phyloP scores from a whole-genome alignment of 176 grass and related monocot genomes.

The Chloris gayana region DNA sequence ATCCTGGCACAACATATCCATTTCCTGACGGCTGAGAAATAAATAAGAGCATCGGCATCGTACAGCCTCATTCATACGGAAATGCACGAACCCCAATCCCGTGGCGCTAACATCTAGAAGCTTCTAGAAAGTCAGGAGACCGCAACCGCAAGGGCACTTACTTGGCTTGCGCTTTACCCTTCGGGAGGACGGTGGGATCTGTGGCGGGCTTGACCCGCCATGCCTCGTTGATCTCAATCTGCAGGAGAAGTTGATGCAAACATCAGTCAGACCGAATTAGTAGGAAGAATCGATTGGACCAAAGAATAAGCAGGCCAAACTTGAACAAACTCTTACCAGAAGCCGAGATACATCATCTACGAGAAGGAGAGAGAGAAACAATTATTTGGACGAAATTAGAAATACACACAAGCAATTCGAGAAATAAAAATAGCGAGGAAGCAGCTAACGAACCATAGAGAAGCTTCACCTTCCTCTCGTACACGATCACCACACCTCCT shows the following conservation, averaged over 20 bases:
- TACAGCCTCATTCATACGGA: neutral
- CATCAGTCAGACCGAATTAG: neutral
- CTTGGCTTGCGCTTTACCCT: slow-evolving; percentile 88
- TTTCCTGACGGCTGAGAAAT: neutral
- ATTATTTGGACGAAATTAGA: neutral
- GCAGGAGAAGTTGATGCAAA: slow-evolving; percentile 7
- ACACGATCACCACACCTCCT: slow-evolving; percentile 97
- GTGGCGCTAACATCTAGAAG: slow-evolving; percentile 14
- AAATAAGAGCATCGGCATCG: neutral
- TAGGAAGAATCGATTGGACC: slow-evolving; percentile 12
- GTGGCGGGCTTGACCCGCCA: slow-evolving; percentile 61
- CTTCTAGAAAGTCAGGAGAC: slow-evolving; percentile 6
- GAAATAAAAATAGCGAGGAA: slow-evolving; percentile 3
- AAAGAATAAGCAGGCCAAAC: neutral
- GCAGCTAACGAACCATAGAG: slow-evolving; percentile 50
- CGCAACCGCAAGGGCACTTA: slow-evolving; percentile 37
- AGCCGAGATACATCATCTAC: slow-evolving; percentile 80
- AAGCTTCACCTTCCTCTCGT: slow-evolving; percentile 90
- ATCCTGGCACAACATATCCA: slow-evolving; percentile 1
- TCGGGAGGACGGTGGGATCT: slow-evolving; percentile 64
- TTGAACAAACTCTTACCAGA: slow-evolving; percentile 47
- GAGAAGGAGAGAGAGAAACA: slow-evolving; percentile 1
- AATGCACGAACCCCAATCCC: neutral
- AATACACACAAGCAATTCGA: neutral
- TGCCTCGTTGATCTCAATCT: slow-evolving; percentile 73